A percentile compares a stretch with the other conserved stretches of the same genome.
phyloP scores from a whole-genome alignment of 2,329 filamentous ascomycete genomes.

The Exophiala sp. region DNA sequence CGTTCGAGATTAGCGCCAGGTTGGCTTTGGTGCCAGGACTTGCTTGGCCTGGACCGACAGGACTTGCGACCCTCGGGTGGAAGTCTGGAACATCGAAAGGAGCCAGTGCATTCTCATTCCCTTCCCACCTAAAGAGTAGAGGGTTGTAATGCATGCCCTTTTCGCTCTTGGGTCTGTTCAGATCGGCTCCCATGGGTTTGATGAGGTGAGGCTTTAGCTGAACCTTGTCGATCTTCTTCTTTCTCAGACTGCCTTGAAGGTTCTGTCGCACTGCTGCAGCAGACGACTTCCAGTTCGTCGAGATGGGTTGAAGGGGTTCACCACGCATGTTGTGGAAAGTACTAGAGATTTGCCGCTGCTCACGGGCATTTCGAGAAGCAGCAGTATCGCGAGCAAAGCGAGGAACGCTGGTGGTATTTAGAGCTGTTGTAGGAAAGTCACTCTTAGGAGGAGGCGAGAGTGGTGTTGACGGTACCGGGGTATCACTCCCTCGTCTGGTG shows the following conservation, averaged over 20 bases:
- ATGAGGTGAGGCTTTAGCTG: constrained; percentile 83
- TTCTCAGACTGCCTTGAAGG: constrained; percentile 43
- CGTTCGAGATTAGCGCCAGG: constrained; percentile 80
- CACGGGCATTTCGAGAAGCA: constrained; percentile 62
- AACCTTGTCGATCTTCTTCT: constrained; percentile 35
- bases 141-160: constrained; percentile 98
- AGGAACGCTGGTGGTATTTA: constrained; percentile 37
- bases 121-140: constrained; percentile 83
- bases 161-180: constrained; percentile 78
- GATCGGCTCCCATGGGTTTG: constrained; percentile 69
- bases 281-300: constrained; percentile 59
- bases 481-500: constrained; percentile 31
- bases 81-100: constrained; percentile 66
- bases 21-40: constrained; percentile 27
- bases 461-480: constrained; percentile 56
- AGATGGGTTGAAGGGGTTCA: constrained; percentile 50
- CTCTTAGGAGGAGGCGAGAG: constrained; percentile 51
- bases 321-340: constrained; percentile 38
- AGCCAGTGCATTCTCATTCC: constrained; percentile 81
- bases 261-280: constrained; percentile 6
- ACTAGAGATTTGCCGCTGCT: constrained; percentile 54
- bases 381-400: constrained; percentile 66
- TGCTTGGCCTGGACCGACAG: constrained; percentile 15
- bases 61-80: constrained; percentile 23
- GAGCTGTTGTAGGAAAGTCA: constrained; percentile 41